phyloP scores from a whole-genome alignment of 2,329 filamentous ascomycete genomes.

The Fusarium sp. region DNA sequence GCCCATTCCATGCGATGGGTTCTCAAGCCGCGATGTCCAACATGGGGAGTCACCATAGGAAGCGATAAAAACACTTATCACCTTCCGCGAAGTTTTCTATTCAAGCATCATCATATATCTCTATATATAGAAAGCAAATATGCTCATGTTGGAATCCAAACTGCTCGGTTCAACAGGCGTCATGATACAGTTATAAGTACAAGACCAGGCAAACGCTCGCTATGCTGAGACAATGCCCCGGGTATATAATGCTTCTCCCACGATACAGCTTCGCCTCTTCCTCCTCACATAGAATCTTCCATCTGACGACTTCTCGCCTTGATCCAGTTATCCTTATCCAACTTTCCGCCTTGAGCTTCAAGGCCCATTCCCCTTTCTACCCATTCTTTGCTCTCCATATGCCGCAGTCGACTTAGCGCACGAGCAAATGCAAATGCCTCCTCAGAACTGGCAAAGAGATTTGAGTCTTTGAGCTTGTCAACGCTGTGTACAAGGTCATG shows the following conservation, averaged over 20 bases:
- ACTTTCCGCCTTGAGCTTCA: conserved; percentile 70
- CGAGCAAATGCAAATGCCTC: conserved; percentile 96
- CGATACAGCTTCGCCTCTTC: conserved; percentile 5
- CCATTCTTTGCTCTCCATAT: conserved; percentile 97
- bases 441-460: conserved; percentile 92
- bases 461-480: conserved; percentile 82
- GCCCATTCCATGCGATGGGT: neutral
- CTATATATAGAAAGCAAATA: conserved; percentile 15
- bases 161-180: conserved; percentile 13
- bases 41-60: too few relatives aligned
- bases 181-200: conserved; percentile 32
- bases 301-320: conserved; percentile 73
- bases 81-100: neutral
- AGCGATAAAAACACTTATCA: neutral
- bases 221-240: conserved; percentile 40
- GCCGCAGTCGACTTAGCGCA: conserved; percentile 81
- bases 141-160: conserved; percentile 11
- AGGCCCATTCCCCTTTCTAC: conserved; percentile 82
- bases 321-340: conserved; percentile 71
- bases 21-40: neutral
- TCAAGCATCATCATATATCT: neutral
- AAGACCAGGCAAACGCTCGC: conserved; percentile 42
- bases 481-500: conserved; percentile 89
- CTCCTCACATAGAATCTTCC: conserved; percentile 69
- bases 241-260: conserved; percentile 43